phyloP scores from a whole-genome alignment of 176 grass and related monocot genomes.

The Triticum turgidum region DNA sequence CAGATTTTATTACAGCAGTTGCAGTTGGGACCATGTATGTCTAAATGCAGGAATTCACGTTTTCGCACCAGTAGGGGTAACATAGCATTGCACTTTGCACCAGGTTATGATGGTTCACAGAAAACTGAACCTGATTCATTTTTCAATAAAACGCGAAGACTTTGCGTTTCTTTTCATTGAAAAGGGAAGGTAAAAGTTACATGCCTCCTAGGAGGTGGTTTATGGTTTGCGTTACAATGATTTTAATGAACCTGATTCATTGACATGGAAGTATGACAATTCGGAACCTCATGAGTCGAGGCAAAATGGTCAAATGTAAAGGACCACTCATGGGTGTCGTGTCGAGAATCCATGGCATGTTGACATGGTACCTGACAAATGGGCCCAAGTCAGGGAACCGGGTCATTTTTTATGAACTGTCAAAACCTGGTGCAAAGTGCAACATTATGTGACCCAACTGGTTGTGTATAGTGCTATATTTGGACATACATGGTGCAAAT shows the following conservation, averaged over 20 bases:
- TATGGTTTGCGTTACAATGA: no score
- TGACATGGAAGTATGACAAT: neutral
- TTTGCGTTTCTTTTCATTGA: no score
- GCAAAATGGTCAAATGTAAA: neutral
- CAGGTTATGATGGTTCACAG: neutral
- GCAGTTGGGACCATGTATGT: neutral
- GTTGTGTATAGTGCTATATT: neutral
- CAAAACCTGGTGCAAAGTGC: neutral
- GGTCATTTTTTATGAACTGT: neutral
- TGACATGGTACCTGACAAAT: neutral
- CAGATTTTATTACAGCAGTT: neutral
- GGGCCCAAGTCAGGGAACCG: neutral
- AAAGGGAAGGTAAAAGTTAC: no score
- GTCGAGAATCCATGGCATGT: neutral
- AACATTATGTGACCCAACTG: neutral
- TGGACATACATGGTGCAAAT: neutral
- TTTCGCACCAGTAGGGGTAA: neutral
- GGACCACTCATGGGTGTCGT: neutral
- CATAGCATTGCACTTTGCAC: neutral
- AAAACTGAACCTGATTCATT: neutral
- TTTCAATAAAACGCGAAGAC: no score
- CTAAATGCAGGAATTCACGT: neutral
- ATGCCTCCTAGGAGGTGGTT: no score
- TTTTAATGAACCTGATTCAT: neutral
- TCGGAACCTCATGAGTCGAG: neutral